Conservation (phyloP, 805 yeast genomes). For the Ogataea pilisensis region DNA sequence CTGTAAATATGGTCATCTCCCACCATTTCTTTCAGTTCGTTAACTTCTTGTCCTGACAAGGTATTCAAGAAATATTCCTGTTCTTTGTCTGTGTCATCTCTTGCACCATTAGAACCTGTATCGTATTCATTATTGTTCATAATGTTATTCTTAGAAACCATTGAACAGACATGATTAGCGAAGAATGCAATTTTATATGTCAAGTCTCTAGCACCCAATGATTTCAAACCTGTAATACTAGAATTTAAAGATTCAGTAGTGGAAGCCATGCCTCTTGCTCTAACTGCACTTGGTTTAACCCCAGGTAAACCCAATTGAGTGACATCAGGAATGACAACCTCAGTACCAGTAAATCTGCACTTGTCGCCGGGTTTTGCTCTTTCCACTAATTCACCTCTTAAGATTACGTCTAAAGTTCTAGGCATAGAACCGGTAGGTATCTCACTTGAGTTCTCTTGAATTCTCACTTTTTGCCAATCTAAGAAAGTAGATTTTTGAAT, state of each 20-base stretch:
- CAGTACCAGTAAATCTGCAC: constrained; percentile 89
- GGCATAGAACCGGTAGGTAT: constrained; percentile 99
- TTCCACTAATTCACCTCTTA: constrained; percentile 93
- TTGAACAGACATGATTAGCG: constrained; percentile 84
- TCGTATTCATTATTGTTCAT: constrained; percentile 26
- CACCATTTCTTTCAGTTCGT: constrained; percentile 85
- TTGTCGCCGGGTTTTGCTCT: constrained; percentile 97
- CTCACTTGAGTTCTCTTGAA: constrained; percentile 94
- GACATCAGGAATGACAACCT: constrained; percentile 92
- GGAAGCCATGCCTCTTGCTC: constrained; percentile 51
- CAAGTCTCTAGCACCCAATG: constrained; percentile 91
- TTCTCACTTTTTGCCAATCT: constrained; percentile 95
- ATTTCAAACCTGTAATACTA: constrained; percentile 84
- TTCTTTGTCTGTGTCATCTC: constrained; percentile 55
- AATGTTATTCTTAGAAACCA: constrained; percentile 35
- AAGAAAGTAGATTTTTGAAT: constrained; percentile 80
- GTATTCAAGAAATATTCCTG: constrained; percentile 79
- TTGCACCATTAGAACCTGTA: constrained; percentile 4
- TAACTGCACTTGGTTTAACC: constrained; percentile 76
- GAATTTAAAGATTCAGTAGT: constrained; percentile 64
- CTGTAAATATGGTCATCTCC: constrained; percentile 81
- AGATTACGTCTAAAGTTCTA: constrained; percentile 84
- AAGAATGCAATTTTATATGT: constrained; percentile 88
- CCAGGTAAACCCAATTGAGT: constrained; percentile 95
- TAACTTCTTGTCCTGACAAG: constrained; percentile 74